Base-by-base conservation (phyloP, 2,329 filamentous ascomycete genomes). In the Talaromyces amestolkiae region DNA sequence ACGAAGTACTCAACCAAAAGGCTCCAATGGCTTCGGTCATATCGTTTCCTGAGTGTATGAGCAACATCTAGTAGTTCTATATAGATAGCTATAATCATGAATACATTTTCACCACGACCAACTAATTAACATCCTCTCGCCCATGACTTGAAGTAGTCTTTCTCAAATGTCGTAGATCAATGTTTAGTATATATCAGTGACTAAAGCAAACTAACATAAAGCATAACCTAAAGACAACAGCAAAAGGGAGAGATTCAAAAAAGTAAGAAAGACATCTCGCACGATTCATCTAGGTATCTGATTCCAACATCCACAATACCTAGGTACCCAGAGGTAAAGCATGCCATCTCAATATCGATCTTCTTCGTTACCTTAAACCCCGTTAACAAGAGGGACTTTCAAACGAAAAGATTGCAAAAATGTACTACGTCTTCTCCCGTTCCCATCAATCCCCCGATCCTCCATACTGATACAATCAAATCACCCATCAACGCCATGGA, bases 401-500 rank as follows among this genome's bases (percentile, higher is more conserved):
- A 31, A 31, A 31, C 22, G 27, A 31, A 31, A 31, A 31, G 27
- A 1, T 31, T 31, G 22, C 22, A 22, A 22, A 22, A 31, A 31
- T 31, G 27, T 31, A 31, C 35, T 31, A 31, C 5, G 5, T 31
- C 3, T 7, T 19, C 15, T n/a, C 15, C 47, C 13, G 2, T 31
- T 33, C 39, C 15, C 39, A 37, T 37, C 35, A 19, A 3, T 10
- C 9, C n/a, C 19, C 10, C 43, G 1, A 22, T 13, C 19, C 10
- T 37, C 27, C 5, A 31, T 31, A 31, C 27, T 31, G 41, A 19
- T 3, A 22, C n/a, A 3, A 47, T 47, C 9, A 9, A 17, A 45
- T 24, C 15, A 24, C 2, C 49, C 37, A 61, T 53, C n/a, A 58
- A 49, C 49, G 24, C 56, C 54, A 24, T 49, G 51, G 5, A 72